Evolutionary conservation across 768 basidiomycete genomes (phyloP), one percentile per base, ranked within the genome.

Genomic region (Podaxis pistillaris): DNA sequence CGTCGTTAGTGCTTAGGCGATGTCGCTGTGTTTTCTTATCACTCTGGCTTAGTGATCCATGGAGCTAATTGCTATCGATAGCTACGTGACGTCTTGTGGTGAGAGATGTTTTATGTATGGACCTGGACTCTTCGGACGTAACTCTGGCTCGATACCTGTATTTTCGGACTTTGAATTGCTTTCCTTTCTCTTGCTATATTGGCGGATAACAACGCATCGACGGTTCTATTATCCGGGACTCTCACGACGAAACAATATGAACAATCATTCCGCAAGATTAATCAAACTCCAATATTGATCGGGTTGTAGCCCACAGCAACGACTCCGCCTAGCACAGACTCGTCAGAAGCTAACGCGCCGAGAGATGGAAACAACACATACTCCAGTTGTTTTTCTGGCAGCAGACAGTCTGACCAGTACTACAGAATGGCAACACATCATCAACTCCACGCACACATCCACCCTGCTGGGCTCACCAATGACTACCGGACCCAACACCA

Each of bases 251-350:
- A 19, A n/a, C 44, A 46, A 7, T 19, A 19, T 2, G 19, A 46
- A 19, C 7, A 22, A 46, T 15, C 7, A 17, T 9, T n/a, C 19
- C 19, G 19, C 44, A 46, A 46, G 19, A 46, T 46, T 22, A n/a
- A 50, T 28, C 22, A 24, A 15, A 24, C 49, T 12, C 22, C 49
- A 50, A 28, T 12, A 37, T 59, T 59, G 49, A 59, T 38, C 30
- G 33, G 47, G 17, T 24, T 59, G 30, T 49, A 59, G 4, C 58
- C 58, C 37, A 59, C 36, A 59, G 37, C 47, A 24, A 59, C 49
- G n/a, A 26, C 49, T 24, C 58, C 47, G 12, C 37, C 58, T 59
- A 37, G 8, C 12, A 36, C 15, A n/a, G 51, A 28, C 44, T 46
- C 44, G 44, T 46, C 44, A 46, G 44, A 19, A 9, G 44, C 17